A percentile compares a stretch with the other conserved stretches of the same genome.
Conservation (phyloP, 1,284 basidiomycete species). For the Irpex sp. region DNA sequence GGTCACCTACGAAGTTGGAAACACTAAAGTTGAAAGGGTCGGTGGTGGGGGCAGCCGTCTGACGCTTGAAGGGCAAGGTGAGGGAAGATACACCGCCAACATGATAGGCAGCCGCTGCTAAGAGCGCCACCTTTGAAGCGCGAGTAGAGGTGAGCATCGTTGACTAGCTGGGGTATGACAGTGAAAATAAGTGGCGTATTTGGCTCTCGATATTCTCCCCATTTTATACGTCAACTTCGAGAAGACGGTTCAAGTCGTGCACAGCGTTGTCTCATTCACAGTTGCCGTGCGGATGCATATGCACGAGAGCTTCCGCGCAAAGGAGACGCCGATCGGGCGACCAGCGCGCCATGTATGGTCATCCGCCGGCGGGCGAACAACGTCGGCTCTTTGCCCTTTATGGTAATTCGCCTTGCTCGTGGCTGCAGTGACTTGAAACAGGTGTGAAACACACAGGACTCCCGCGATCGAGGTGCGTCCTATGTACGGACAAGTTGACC, state of each 20-base stretch:
- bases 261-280: background rate
- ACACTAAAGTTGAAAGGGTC: conserved; percentile 7
- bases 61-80: background rate
- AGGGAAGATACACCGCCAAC: background rate
- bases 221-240: background rate
- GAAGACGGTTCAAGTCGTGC: background rate
- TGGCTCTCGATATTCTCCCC: background rate
- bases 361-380: background rate
- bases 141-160: background rate
- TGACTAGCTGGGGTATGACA: background rate
- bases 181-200: background rate
- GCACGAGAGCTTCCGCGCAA: background rate
- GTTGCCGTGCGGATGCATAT: background rate
- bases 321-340: background rate
- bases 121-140: background rate
- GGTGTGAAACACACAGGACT: background rate
- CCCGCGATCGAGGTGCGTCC: background rate
- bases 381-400: background rate
- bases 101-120: background rate
- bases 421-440: background rate
- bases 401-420: background rate
- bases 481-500: background rate
- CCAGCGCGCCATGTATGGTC: background rate
- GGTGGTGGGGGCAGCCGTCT: background rate
- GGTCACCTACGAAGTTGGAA: conserved; percentile 7